Percentiles rank a stretch among this genome's conserved stretches.
phyloP scores from a whole-genome alignment of 2,329 filamentous ascomycete species.

The Diaporthe helianthi region DNA sequence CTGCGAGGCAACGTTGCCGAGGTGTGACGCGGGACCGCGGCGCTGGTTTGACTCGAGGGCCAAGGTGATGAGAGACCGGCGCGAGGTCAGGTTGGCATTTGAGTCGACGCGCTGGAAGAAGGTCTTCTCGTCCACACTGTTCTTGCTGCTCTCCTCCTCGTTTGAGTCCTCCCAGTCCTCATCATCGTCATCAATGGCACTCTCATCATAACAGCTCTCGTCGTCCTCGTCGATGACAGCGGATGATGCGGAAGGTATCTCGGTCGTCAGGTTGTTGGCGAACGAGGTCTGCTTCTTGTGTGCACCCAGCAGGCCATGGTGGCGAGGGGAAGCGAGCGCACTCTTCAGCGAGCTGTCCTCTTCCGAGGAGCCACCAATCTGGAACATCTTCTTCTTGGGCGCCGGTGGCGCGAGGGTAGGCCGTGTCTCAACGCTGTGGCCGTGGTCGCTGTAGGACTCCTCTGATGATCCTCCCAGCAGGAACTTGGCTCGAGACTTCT shows the following conservation, averaged over 20 bases:
- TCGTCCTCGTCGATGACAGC: conserved; percentile 57
- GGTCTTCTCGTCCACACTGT: conserved; percentile 79
- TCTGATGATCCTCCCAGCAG: conserved; percentile 81
- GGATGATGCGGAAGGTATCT: conserved; percentile 58
- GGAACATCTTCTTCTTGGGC: conserved; percentile 54
- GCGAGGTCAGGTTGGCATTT: conserved; percentile 81
- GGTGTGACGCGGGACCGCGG: conserved; percentile 57
- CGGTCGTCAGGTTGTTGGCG: conserved; percentile 75
- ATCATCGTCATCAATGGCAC: conserved; percentile 79
- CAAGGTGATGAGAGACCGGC: conserved; percentile 87
- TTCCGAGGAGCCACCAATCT: conserved; percentile 69
- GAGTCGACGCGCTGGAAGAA: conserved; percentile 94
- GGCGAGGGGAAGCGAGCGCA: conserved; percentile 53
- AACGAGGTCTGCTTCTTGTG: conserved; percentile 84
- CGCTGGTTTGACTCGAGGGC: conserved; percentile 83
- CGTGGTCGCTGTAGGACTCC: conserved; percentile 70
- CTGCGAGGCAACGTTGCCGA: conserved; percentile 73
- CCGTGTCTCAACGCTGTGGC: conserved; percentile 50
- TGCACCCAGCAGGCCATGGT: conserved; percentile 48
- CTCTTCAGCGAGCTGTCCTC: conserved; percentile 78
- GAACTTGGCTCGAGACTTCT: conserved; percentile 69
- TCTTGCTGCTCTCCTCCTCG: conserved; percentile 81
- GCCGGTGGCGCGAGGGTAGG: conserved; percentile 43
- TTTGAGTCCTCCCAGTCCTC: conserved; percentile 69
- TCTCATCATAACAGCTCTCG: conserved; percentile 76